Evolutionary conservation across 2,329 filamentous ascomycete species (phyloP).

Genomic region (Colletotrichum destructivum): DNA sequence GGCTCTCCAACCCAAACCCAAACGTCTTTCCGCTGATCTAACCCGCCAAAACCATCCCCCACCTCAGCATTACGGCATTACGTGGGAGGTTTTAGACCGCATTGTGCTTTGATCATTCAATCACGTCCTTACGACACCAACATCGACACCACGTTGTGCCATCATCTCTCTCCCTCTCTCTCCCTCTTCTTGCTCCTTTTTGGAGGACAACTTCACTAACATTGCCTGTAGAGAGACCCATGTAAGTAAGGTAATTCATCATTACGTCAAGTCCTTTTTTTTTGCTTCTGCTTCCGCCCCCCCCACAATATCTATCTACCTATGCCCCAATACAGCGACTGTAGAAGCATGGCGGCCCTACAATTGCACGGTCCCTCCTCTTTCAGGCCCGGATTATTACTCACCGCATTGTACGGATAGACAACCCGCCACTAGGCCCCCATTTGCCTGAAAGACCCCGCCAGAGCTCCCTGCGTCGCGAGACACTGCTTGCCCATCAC

Average conservation of each 20-base stretch:
- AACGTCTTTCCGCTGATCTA: slow-evolving; percentile 32
- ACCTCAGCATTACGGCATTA: background rate
- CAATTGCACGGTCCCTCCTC: background rate
- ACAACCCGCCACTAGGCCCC: slow-evolving; percentile 21
- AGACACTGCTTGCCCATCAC: background rate
- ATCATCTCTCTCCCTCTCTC: too few species aligned
- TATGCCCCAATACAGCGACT: too few species aligned
- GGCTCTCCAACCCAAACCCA: slow-evolving; percentile 11
- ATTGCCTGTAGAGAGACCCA: background rate
- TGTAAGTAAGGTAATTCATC: slow-evolving; percentile 4
- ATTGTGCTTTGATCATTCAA: slow-evolving; percentile 14
- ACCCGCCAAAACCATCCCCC: slow-evolving; percentile 26
- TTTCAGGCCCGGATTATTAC: slow-evolving; percentile 31
- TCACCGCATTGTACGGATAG: slow-evolving; percentile 31
- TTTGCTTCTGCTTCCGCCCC: background rate
- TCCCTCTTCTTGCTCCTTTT: background rate
- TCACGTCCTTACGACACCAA: slow-evolving; percentile 15
- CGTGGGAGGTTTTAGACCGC: background rate
- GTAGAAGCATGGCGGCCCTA: too few species aligned
- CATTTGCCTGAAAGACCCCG: slow-evolving; percentile 31
- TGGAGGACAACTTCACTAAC: background rate
- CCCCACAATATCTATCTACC: background rate
- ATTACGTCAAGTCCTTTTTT: background rate
- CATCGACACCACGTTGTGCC: slow-evolving; percentile 7
- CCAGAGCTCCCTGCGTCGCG: slow-evolving; percentile 33